A percentile compares a stretch with the other conserved stretches of the same genome.
Conservation (phyloP, 768 basidiomycete species). For the Pleurotus sapidus region DNA sequence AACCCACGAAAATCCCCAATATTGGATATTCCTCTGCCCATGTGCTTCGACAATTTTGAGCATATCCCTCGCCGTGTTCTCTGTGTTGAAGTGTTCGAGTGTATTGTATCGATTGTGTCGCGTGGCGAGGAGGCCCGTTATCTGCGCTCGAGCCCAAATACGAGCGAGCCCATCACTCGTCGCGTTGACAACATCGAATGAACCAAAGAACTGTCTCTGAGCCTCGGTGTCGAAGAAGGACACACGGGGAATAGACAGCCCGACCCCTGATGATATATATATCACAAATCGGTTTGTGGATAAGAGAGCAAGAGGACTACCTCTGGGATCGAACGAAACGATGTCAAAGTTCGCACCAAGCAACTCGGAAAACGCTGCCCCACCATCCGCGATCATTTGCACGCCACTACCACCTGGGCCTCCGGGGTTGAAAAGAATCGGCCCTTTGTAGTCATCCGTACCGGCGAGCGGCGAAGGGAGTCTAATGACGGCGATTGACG, state of each 20-base stretch:
- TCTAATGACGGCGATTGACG: constrained; percentile 38
- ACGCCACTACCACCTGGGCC: constrained; percentile 47
- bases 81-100: constrained; percentile 30
- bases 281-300: not conserved
- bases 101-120: constrained; percentile 20
- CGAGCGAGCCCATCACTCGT: constrained; percentile 22
- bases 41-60: constrained; percentile 29
- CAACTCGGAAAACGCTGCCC: constrained; percentile 21
- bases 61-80: constrained; percentile 35
- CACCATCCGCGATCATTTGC: constrained; percentile 17
- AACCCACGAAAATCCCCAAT: constrained; percentile 27
- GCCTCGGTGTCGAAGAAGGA: constrained; percentile 32
- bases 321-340: constrained; percentile 46
- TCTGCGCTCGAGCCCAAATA: constrained; percentile 27
- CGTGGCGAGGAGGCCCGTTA: constrained; percentile 26
- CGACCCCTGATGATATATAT: constrained; percentile 24
- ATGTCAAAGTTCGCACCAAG: constrained; percentile 43
- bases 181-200: constrained; percentile 16
- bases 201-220: constrained; percentile 26
- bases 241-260: constrained; percentile 27
- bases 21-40: constrained; percentile 29
- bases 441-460: constrained; percentile 33
- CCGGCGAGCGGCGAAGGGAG: constrained; percentile 29
- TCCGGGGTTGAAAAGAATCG: constrained; percentile 43
- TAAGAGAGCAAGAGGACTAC: constrained; percentile 16